These are phyloP conservation scores for Aspergillus sp. DNA, from an alignment of 2,329 filamentous ascomycete species.

Conservation along the genomic window DNA sequence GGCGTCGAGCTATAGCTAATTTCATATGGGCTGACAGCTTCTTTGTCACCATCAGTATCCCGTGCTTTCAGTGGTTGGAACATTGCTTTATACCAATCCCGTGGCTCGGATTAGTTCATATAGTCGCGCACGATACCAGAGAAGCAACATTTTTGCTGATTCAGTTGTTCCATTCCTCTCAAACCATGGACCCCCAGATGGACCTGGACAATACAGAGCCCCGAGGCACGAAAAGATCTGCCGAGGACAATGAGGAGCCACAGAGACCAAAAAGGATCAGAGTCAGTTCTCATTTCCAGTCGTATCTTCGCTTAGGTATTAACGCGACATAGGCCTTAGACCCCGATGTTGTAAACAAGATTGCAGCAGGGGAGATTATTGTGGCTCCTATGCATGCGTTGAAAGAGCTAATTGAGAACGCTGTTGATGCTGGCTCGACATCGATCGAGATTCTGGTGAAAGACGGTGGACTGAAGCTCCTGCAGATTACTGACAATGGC, in stretches of 20 bases:
- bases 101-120: not conserved
- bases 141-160: not conserved
- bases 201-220: slow-evolving; percentile 42
- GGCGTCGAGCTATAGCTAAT: not conserved
- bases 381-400: slow-evolving; percentile 93
- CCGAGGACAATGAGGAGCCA: slow-evolving; percentile 43
- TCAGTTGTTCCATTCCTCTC: not conserved
- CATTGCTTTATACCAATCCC: not conserved
- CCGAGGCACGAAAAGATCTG: slow-evolving; percentile 53
- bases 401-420: slow-evolving; percentile 96
- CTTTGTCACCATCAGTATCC: not conserved
- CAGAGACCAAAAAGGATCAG: slow-evolving; percentile 53
- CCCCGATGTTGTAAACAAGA: slow-evolving; percentile 95
- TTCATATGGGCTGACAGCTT: not conserved
- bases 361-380: slow-evolving; percentile 96
- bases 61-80: not conserved
- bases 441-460: slow-evolving; percentile 88
- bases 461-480: slow-evolving; percentile 88
- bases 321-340: slow-evolving; percentile 69
- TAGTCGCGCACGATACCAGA: not conserved
- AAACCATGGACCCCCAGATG: slow-evolving; percentile 36
- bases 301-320: slow-evolving; percentile 14
- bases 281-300: slow-evolving; percentile 19
- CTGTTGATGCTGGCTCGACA: slow-evolving; percentile 95
- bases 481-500: slow-evolving; percentile 97